These are phyloP conservation scores for Trichomonascaceae sp. DNA, from an alignment of 1,139 yeast species.

Conservation along the genomic window DNA sequence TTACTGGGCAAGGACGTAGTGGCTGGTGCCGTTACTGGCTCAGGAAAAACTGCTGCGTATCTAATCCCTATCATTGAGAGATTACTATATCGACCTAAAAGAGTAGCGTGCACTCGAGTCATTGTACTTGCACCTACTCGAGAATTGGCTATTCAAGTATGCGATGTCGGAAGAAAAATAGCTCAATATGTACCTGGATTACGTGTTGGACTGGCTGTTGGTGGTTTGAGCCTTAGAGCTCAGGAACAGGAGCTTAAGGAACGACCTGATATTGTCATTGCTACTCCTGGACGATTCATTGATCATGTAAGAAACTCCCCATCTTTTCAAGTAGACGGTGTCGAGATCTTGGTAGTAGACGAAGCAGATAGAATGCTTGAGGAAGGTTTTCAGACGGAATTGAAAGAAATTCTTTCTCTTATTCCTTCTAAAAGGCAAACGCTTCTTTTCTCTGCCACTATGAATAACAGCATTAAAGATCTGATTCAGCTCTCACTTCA, in stretches of 20 bases:
- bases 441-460: slow-evolving; percentile 90
- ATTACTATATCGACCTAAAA: slow-evolving; percentile 78
- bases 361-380: slow-evolving; percentile 99
- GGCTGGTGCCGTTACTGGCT: slow-evolving; percentile 99
- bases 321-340: slow-evolving; percentile 80
- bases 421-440: slow-evolving; percentile 92
- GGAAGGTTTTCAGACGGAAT: slow-evolving; percentile 94
- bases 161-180: slow-evolving; percentile 84
- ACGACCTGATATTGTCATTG: slow-evolving; percentile 93
- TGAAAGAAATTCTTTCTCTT: slow-evolving; percentile 79
- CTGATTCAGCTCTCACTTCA: slow-evolving; percentile 80
- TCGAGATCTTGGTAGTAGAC: slow-evolving; percentile 88
- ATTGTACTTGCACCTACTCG: slow-evolving; percentile 91
- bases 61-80: slow-evolving; percentile 95
- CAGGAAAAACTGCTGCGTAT: slow-evolving; percentile 98
- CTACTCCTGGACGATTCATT: slow-evolving; percentile 95
- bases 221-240: slow-evolving; percentile 90
- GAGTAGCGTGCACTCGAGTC: slow-evolving; percentile 81
- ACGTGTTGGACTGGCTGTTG: slow-evolving; percentile 89
- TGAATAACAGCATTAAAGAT: slow-evolving; percentile 89
- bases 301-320: slow-evolving; percentile 96
- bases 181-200: slow-evolving; percentile 71
- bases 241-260: slow-evolving; percentile 90
- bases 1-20: slow-evolving; percentile 88
- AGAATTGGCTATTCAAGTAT: slow-evolving; percentile 94